Evolutionary conservation across 2,329 filamentous ascomycete genomes (phyloP).

Genomic region (Endocalyx cinctus): DNA sequence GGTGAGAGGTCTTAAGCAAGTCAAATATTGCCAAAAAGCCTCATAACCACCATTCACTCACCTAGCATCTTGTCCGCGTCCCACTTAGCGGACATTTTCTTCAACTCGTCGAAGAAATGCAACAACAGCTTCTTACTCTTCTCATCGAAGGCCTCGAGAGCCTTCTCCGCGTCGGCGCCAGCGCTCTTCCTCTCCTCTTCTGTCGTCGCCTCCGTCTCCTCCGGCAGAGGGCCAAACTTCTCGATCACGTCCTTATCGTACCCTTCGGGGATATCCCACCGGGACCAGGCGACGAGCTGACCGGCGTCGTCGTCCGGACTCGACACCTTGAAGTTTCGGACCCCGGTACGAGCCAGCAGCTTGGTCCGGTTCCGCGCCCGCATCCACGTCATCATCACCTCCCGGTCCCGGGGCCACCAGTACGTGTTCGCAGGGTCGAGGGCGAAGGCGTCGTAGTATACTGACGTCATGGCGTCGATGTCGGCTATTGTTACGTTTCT

Average conservation of each 20-base stretch:
- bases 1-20: too few relatives aligned
- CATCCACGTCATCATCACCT: conserved; percentile 25
- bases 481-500: conserved; percentile 23
- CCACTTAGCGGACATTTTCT: conserved; percentile 22
- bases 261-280: conserved; percentile 30
- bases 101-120: conserved; percentile 26
- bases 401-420: conserved; percentile 24
- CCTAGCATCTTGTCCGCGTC: conserved; percentile 28
- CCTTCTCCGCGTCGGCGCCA: conserved; percentile 4
- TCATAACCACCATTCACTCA: too few relatives aligned
- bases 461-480: conserved; percentile 20
- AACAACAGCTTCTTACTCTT: conserved; percentile 23
- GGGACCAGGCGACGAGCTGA: conserved; percentile 25
- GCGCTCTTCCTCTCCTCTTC: conserved; percentile 6
- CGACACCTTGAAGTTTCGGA: conserved; percentile 29
- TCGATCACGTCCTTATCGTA: conserved; percentile 14
- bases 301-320: conserved; percentile 22
- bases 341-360: conserved; percentile 24
- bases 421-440: conserved; percentile 19
- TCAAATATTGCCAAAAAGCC: too few relatives aligned
- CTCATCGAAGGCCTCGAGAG: conserved; percentile 26
- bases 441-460: conserved; percentile 24
- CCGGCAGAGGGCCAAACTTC: conserved; percentile 3
- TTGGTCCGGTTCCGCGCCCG: conserved; percentile 19
- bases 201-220: conserved; percentile 1